Conservation (phyloP, 2,329 filamentous ascomycete genomes). For the Colletotrichum echinochloae region DNA sequence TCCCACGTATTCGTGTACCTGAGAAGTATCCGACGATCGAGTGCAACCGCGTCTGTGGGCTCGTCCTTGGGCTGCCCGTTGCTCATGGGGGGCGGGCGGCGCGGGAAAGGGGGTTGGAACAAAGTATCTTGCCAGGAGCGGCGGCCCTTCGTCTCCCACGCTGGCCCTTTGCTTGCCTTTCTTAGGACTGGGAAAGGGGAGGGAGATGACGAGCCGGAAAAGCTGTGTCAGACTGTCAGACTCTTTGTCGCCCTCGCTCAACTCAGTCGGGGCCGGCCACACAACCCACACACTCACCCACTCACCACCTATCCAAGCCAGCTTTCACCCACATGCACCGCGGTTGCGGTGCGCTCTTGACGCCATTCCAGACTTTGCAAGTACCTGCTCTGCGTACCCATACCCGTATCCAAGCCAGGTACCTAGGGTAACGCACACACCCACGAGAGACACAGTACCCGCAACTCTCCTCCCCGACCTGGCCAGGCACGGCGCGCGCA, state of each 20-base stretch:
- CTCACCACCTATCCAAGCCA: conserved; percentile 7
- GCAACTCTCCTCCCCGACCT: conserved; percentile 30
- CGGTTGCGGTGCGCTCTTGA: conserved; percentile 12
- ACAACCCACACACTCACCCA: conserved; percentile 10
- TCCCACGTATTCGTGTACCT: conserved; percentile 7
- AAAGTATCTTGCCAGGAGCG: conserved; percentile 23
- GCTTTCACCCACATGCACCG: conserved; percentile 6
- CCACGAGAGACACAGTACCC: conserved; percentile 19
- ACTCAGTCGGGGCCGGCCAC: not conserved
- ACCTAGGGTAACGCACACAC: not conserved
- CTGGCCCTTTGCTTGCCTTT: conserved; percentile 17
- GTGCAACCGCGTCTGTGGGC: conserved; percentile 20
- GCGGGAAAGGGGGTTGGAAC: conserved; percentile 24
- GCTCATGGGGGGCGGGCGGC: not conserved
- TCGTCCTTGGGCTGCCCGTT: conserved; percentile 12
- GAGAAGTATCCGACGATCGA: conserved; percentile 16
- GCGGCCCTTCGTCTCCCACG: conserved; percentile 23
- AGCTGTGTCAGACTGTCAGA: not conserved
- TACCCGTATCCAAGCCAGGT: not conserved
- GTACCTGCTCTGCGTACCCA: conserved; percentile 13
- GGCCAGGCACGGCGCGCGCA: conserved; percentile 35
- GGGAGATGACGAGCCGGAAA: conserved; percentile 10
- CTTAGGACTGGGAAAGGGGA: conserved; percentile 9
- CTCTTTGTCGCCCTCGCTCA: not conserved
- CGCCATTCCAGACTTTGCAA: conserved; percentile 4